These are phyloP conservation scores for Phytopythium montanum DNA, from an alignment of 352 stramenopile genomes.

Conservation along the genomic window DNA sequence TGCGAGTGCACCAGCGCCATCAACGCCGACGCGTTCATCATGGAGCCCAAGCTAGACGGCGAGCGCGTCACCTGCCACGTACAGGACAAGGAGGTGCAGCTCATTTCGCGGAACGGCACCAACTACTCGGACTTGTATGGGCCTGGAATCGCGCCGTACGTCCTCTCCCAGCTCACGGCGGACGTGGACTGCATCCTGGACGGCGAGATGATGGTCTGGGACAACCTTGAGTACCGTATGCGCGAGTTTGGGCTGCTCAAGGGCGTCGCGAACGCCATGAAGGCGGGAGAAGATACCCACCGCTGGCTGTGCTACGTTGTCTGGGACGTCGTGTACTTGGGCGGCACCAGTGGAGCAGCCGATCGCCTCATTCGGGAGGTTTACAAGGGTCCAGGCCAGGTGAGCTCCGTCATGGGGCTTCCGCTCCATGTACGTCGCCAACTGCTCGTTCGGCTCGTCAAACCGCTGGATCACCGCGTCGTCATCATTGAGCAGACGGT, in stretches of 20 bases:
- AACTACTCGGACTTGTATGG: slow-evolving; percentile 82
- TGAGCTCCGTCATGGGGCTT: slow-evolving; percentile 71
- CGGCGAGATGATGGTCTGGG: slow-evolving; percentile 89
- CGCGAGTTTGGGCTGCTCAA: slow-evolving; percentile 82
- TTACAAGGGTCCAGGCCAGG: slow-evolving; percentile 48
- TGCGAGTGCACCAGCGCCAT: slow-evolving; percentile 74
- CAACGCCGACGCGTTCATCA: slow-evolving; percentile 64
- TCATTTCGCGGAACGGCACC: slow-evolving; percentile 82
- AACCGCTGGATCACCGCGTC: slow-evolving; percentile 66
- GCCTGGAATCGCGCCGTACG: slow-evolving; percentile 48
- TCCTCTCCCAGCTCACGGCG: slow-evolving; percentile 53
- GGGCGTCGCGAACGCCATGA: slow-evolving; percentile 64
- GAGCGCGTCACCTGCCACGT: slow-evolving; percentile 84
- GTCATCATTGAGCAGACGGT: slow-evolving; percentile 80
- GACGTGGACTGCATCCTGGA: slow-evolving; percentile 78
- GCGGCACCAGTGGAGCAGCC: slow-evolving; percentile 29
- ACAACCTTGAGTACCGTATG: slow-evolving; percentile 71
- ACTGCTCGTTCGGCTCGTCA: slow-evolving; percentile 64
- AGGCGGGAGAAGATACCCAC: slow-evolving; percentile 44
- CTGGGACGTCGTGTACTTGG: slow-evolving; percentile 81
- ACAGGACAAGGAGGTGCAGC: slow-evolving; percentile 53
- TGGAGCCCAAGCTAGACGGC: slow-evolving; percentile 85
- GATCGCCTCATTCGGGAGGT: slow-evolving; percentile 60
- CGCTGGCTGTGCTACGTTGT: slow-evolving; percentile 84
- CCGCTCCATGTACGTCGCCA: slow-evolving; percentile 55